Base-by-base conservation (phyloP, 441 rosid genomes). In the Gossypium davidsonii region DNA sequence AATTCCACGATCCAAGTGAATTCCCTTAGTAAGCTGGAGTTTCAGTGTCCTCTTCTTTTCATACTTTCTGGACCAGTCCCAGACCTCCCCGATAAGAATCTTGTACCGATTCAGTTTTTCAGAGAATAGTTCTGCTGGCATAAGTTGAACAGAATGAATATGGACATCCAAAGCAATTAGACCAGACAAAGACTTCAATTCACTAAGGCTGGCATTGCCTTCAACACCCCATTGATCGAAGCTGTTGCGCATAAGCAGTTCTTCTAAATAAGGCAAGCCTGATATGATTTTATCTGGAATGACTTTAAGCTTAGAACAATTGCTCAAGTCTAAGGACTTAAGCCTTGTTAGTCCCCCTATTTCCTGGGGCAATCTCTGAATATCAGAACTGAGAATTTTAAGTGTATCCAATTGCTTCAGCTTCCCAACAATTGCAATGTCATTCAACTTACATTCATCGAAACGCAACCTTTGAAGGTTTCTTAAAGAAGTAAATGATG, bases 391-490 rank as follows among this genome's bases (percentile, higher is more conserved):
- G 17, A 4, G 60, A 26, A 68, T 68, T 49, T 6, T 52, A 49
- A 68, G 60, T 44, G 46, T 51, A 66, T 72, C 53, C 17, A 87
- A 48, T 3, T 74, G 75, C 39, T 46, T 12, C 56, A 66, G 56
- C 0, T 67, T 49, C 56, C 78, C 84, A 17, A 87, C 51, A 3
- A 48, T 12, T 21, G 63, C 15, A 1, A 85, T 37, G 15, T 82
- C 80, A 21, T 3, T 44, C 46, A 83, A 15, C 1, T 0, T 2
- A 5, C 79, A 79, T 0, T 0, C 0, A 49, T 79, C 44, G 1
- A 87, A 14, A 42, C 81, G 60, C 73, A 83, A 73, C 9, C 82
- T 82, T 63, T 8, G 65, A 28, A 83, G 88, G 31, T 60, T 74
- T 17, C 3, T 8, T 4, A 82, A 60, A 26, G 1, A 39, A 11